Conservation (phyloP, 1,284 basidiomycete species). For the Apiotrichum akiyoshidainum region DNA sequence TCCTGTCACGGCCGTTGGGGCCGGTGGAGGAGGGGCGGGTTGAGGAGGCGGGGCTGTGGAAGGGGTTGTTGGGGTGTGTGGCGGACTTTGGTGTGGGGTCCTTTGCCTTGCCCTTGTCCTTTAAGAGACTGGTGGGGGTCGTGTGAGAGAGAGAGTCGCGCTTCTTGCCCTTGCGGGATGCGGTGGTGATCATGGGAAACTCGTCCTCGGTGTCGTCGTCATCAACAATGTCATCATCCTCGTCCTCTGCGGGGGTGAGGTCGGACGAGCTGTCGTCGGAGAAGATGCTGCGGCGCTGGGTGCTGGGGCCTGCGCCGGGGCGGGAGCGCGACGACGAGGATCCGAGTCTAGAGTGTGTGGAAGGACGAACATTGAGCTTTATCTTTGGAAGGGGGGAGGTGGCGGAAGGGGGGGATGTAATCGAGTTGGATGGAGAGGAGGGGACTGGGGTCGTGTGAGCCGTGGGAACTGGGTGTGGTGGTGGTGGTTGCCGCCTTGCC, state of each 20-base stretch:
- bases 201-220: constrained; percentile 15
- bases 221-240: constrained; percentile 20
- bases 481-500: background rate
- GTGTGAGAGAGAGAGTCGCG: constrained; percentile 10
- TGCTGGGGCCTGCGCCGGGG: constrained; percentile 6
- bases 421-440: constrained; percentile 19
- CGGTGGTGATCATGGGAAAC: background rate
- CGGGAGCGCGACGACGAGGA: constrained; percentile 11
- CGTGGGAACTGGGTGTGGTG: background rate
- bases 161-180: constrained; percentile 14
- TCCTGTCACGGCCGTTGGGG: constrained; percentile 37
- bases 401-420: constrained; percentile 12
- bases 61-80: constrained; percentile 1
- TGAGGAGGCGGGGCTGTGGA: constrained; percentile 2
- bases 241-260: constrained; percentile 24
- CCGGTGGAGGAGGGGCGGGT: constrained; percentile 22
- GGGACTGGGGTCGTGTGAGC: constrained; percentile 28
- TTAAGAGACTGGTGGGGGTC: background rate
- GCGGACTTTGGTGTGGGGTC: background rate
- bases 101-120: constrained; percentile 1
- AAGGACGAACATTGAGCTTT: constrained; percentile 19
- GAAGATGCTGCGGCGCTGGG: constrained; percentile 10
- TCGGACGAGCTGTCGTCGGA: constrained; percentile 23
- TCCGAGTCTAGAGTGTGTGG: constrained; percentile 1
- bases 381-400: constrained; percentile 21